Evolutionary conservation across 192 early-diverging fungal genomes (phyloP).

Genomic region (Backusella australiensis): DNA sequence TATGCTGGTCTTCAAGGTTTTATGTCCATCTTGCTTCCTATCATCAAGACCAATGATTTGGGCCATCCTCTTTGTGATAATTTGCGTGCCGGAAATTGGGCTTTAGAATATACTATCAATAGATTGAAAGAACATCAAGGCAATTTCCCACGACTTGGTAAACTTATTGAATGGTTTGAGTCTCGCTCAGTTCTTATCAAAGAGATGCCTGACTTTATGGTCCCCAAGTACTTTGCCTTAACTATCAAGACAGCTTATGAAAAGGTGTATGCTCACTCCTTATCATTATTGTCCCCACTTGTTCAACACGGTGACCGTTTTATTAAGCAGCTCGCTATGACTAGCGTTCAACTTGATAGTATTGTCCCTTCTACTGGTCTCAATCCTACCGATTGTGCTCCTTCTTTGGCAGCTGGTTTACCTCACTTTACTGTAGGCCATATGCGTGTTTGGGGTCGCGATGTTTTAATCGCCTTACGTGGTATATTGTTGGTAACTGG

Average conservation of each 20-base stretch:
- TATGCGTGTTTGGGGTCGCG: conserved; percentile 98
- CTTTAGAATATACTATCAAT: conserved; percentile 81
- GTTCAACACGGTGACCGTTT: conserved; percentile 62
- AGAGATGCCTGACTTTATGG: conserved; percentile 74
- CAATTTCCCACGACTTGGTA: conserved; percentile 8
- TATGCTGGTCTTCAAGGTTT: conserved; percentile 96
- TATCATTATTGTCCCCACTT: conserved; percentile 58
- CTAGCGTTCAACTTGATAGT: conserved; percentile 84
- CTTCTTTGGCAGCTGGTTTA: conserved; percentile 89
- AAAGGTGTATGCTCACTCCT: conserved; percentile 61
- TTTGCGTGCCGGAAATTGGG: conserved; percentile 89
- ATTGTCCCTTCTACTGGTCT: conserved; percentile 81
- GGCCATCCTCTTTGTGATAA: conserved; percentile 92
- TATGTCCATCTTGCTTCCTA: conserved; percentile 73
- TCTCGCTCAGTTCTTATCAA: conserved; percentile 72
- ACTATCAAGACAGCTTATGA: conserved; percentile 76
- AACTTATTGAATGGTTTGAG: conserved; percentile 73
- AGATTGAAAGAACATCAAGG: conserved; percentile 61
- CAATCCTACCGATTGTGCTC: conserved; percentile 53
- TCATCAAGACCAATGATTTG: conserved; percentile 85
- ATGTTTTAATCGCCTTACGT: conserved; percentile 90
- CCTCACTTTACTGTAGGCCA: conserved; percentile 91
- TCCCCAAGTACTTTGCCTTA: conserved; percentile 94
- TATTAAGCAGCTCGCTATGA: conserved; percentile 69
- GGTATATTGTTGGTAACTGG: conserved; percentile 86